These are phyloP conservation scores for sweet orange (Citrus sinensis) DNA, from an alignment of 345 rosid genomes.

Conservation along the genomic window DNA sequence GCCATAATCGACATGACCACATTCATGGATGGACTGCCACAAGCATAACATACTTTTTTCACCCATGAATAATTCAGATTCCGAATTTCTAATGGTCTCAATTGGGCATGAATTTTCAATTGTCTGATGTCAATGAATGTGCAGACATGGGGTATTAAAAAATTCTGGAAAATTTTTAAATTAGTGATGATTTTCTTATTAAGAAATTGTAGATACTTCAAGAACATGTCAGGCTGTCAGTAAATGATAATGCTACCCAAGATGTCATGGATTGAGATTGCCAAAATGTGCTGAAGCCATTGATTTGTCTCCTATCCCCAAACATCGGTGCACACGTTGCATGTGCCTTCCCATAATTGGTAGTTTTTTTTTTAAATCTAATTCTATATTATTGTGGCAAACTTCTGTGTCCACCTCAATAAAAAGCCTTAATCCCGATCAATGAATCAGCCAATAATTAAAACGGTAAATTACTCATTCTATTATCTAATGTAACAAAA, in stretches of 20 bases:
- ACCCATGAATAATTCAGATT: background rate
- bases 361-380: background rate
- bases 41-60: background rate
- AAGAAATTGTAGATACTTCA: background rate
- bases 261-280: background rate
- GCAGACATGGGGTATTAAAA: background rate
- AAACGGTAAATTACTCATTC: no score
- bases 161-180: background rate
- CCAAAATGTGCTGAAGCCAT: background rate
- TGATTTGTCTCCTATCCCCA: background rate
- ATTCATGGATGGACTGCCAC: background rate
- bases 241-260: background rate
- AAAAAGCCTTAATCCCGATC: no score
- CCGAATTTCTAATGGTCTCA: background rate
- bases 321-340: background rate
- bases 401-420: background rate
- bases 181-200: background rate
- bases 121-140: background rate
- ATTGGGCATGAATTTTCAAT: background rate
- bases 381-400: background rate
- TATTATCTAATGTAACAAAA: no score
- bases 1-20: background rate
- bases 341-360: background rate
- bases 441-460: no score
- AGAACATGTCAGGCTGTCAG: constrained; percentile 2